Conservation (phyloP, 2,329 filamentous ascomycete genomes). For the Fusarium multiceps region DNA sequence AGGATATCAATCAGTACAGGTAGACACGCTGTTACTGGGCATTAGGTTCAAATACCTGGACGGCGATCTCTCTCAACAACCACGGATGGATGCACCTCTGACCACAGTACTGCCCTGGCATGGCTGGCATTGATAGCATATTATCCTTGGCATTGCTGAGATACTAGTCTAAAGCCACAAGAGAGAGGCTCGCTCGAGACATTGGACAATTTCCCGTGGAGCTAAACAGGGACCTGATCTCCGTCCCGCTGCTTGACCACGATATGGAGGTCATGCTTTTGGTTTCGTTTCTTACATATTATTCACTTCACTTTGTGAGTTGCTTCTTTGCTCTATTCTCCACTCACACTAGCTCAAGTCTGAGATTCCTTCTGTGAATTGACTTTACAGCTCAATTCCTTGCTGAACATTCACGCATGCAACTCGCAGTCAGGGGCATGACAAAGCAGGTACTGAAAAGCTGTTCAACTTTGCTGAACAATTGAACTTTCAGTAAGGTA, state of each 20-base stretch:
- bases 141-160: constrained; percentile 26
- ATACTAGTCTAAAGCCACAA: neutral
- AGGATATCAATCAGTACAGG: neutral
- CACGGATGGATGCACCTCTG: constrained; percentile 26
- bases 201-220: constrained; percentile 18
- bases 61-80: constrained; percentile 7
- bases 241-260: constrained; percentile 16
- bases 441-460: neutral
- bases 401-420: neutral
- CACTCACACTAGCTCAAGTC: constrained; percentile 15
- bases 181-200: constrained; percentile 9
- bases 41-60: neutral
- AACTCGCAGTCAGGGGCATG: no score
- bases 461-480: constrained; percentile 8
- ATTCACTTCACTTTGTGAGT: constrained; percentile 6
- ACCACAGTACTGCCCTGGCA: neutral
- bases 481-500: neutral
- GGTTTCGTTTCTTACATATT: constrained; percentile 8
- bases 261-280: constrained; percentile 3
- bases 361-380: constrained; percentile 26
- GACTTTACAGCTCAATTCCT: constrained; percentile 28
- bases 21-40: neutral
- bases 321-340: constrained; percentile 7
- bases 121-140: neutral
- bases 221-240: constrained; percentile 12